Evolutionary conservation across 768 basidiomycete species (phyloP), one percentile per base, ranked within the genome.

Genomic region (Hypholoma fasciculare): DNA sequence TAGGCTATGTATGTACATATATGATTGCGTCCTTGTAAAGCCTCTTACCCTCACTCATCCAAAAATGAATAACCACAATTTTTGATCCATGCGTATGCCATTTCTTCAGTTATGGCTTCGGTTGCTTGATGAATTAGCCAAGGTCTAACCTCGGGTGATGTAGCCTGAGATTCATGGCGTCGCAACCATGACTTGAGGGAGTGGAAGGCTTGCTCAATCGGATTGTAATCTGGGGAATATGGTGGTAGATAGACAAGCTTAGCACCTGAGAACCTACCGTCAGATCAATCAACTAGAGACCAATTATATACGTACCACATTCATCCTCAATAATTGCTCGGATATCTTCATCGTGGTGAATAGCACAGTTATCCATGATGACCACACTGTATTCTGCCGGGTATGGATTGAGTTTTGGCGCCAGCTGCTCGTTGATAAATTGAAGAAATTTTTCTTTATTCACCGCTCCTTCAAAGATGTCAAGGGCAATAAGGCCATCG

Each of bases 191-290:
- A 57, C 55, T 70, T 70, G 48, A 65, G 63, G 4, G 64, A 52
- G 6, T 63, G 67, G 56, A 74, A 74, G 4, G 61, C 66, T 50
- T 71, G 63, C 49, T 74, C 69, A 42, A 73, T 72, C 0, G 68
- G 73, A 42, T 69, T 72, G 36, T 64, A 64, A 51, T 74, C 69
- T 1, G 72, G 71, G 3, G 69, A 74, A 54, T 73, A 74, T 1
- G 69, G 66, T 8, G 70, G 71, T 11, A 74, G 63, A 51, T 66
- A 73, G 13, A 63, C 17, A 23, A 70, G 63, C 7, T 61, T 43
- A 50, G 61, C 62, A 7, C 69, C 66, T 47, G 51, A 56, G 47
- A 30, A 3, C 3, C 19, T 30, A 7, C 3, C 7, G 16, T 4
- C 3, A 30, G 16, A 26, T 34, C 9, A 27, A 51, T 23, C 16